Conservation (phyloP, 371 early-diverging fungal species). For the Nematocida parisii region DNA sequence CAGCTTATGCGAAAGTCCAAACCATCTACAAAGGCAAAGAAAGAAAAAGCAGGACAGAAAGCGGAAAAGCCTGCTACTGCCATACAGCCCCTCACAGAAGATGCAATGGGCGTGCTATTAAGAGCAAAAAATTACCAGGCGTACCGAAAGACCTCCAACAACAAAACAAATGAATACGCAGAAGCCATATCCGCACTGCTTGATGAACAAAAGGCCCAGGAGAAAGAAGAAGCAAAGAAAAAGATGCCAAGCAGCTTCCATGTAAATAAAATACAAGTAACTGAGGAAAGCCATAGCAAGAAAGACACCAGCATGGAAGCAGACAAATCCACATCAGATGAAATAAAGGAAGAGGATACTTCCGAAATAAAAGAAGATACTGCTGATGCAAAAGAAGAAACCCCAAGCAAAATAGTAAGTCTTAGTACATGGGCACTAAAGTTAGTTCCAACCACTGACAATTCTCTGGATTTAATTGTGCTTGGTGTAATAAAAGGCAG, state of each 20-base stretch:
- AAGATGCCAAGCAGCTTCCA: neutral
- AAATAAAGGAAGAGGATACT: neutral
- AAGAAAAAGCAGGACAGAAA: neutral
- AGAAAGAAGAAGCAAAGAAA: constrained; percentile 3
- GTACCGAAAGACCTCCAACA: neutral
- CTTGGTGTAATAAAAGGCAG: constrained; percentile 29
- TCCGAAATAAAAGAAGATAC: neutral
- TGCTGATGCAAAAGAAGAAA: neutral
- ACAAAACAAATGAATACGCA: constrained; percentile 1
- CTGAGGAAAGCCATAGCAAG: neutral
- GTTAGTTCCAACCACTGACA: constrained; percentile 5
- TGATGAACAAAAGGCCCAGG: neutral
- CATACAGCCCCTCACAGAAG: constrained; percentile 5
- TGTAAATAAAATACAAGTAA: neutral
- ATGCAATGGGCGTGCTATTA: constrained; percentile 11
- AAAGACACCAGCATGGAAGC: neutral
- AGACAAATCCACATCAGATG: neutral
- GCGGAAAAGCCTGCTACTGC: neutral
- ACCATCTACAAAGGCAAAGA: neutral
- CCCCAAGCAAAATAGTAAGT: neutral
- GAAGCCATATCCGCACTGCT: neutral
- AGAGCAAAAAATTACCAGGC: neutral
- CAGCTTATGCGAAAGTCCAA: neutral
- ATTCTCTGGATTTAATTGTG: constrained; percentile 6
- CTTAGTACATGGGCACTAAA: constrained; percentile 40